Evolutionary conservation across 2,329 filamentous ascomycete genomes (phyloP), one percentile per base, ranked within the genome.

Genomic region (Talaromyces sp.): DNA sequence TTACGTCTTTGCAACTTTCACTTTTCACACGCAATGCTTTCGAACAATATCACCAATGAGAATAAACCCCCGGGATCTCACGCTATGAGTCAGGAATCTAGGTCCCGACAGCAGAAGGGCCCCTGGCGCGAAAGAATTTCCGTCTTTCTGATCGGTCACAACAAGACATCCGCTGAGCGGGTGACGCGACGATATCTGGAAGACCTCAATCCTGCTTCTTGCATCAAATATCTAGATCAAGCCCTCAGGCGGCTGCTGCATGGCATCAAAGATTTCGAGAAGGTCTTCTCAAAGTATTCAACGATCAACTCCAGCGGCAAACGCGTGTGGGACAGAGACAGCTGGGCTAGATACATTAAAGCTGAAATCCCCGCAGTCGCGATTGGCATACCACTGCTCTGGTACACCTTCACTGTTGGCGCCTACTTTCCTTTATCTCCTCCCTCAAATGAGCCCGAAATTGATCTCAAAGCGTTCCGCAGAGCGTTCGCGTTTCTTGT

Each of bases 261-360:
- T 56, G 52, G 52, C 37, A 56, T 56, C 33, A 56, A 56, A 56
- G 52, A 56, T 56, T 10, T 56, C 52, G 1, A 25, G n/a, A 56
- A 39, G n/a, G 9, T 56, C 52, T 56, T 56, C 52, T 39, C 33
- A 25, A 39, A 56, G 2, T 39, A 56, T 56, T 33, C 52, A 39
- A 56, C n/a, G n/a, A 56, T 33, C 33, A 56, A 56, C 37, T 33
- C 52, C 9, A 56, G 33, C 10, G 27, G 52, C n/a, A 56, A 56
- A 56, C 52, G 52, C 52, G 31, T 56, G 52, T 56, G 52, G 33
- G 39, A 56, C 4, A 56, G 52, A 56, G n/a, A 39, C 33, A 56
- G 52, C 52, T 56, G 37, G 37, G 52, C 52, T 56, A 39, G 52
- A 56, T 56, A 39, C 52, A 56, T 56, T 25, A 56, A 39, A 10